These are phyloP conservation scores for Pleurotus citrinopileatus DNA, from an alignment of 768 basidiomycete species.

Conservation along the genomic window DNA sequence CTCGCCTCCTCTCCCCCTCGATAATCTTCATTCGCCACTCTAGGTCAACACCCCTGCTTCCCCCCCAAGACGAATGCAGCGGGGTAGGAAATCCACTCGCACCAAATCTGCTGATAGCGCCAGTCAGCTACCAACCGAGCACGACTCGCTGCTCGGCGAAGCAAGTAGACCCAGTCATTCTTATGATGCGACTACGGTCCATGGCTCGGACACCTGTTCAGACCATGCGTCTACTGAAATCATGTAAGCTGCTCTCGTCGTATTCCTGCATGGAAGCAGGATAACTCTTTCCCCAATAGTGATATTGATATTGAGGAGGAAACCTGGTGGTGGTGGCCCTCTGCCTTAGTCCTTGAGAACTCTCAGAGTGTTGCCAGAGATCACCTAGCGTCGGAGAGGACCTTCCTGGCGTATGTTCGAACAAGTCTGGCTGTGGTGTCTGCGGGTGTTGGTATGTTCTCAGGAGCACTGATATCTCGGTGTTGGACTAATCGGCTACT, in stretches of 20 bases:
- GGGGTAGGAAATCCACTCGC: neutral
- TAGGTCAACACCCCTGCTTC: neutral
- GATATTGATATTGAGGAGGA: neutral
- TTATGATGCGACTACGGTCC: neutral
- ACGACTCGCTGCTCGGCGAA: conserved; percentile 3
- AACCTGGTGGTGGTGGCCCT: neutral
- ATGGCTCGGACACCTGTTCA: neutral
- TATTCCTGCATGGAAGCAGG: neutral
- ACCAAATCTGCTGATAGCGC: neutral
- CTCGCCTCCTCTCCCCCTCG: neutral
- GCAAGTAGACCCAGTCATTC: neutral
- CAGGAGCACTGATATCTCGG: neutral
- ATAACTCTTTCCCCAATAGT: neutral
- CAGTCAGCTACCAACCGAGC: neutral
- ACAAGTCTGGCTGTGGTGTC: conserved; percentile 44
- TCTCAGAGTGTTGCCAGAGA: conserved; percentile 48
- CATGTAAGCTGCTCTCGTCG: neutral
- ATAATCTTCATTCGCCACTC: neutral
- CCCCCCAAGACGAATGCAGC: neutral
- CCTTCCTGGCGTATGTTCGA: conserved; percentile 49
- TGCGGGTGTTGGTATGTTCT: conserved; percentile 6
- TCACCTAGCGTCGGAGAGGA: conserved; percentile 49
- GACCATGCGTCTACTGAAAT: neutral
- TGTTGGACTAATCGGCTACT: neutral
- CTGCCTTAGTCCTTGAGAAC: conserved; percentile 34